Percentiles rank a stretch among this genome's conserved stretches.
Conservation (phyloP, 1,284 basidiomycete species). For the Trametes versicolor region DNA sequence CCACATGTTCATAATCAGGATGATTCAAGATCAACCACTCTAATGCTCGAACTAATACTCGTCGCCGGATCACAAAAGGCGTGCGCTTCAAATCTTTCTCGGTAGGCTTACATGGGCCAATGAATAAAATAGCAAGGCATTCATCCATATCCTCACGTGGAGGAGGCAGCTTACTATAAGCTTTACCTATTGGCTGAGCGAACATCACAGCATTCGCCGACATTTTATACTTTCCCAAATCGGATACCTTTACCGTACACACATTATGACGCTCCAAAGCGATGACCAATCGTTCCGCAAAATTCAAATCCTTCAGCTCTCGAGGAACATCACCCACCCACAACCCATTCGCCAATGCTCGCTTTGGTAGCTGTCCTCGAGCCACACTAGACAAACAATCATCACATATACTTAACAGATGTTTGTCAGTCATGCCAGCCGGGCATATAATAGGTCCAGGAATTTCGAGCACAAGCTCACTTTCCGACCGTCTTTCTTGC, state of each 20-base stretch:
- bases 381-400: too few relatives aligned
- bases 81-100: slow-evolving; percentile 37
- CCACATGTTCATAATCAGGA: slow-evolving; percentile 38
- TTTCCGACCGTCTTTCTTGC: too few relatives aligned
- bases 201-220: slow-evolving; percentile 2
- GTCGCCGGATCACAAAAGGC: slow-evolving; percentile 39
- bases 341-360: too few relatives aligned
- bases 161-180: slow-evolving; percentile 17
- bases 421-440: too few relatives aligned
- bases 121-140: slow-evolving; percentile 26
- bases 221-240: slow-evolving; percentile 10
- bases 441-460: too few relatives aligned
- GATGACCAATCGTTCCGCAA: too few relatives aligned
- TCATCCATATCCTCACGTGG: slow-evolving; percentile 19
- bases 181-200: not conserved
- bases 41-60: slow-evolving; percentile 32
- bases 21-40: slow-evolving; percentile 47
- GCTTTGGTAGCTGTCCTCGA: too few relatives aligned
- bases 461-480: too few relatives aligned
- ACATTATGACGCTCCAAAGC: too few relatives aligned
- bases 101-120: slow-evolving; percentile 37
- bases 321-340: too few relatives aligned
- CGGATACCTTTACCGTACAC: not conserved
- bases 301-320: too few relatives aligned
- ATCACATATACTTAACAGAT: too few relatives aligned